Conservation (phyloP, 225 moss, liverwort and hornwort species). For the Sphagnum contortum region DNA sequence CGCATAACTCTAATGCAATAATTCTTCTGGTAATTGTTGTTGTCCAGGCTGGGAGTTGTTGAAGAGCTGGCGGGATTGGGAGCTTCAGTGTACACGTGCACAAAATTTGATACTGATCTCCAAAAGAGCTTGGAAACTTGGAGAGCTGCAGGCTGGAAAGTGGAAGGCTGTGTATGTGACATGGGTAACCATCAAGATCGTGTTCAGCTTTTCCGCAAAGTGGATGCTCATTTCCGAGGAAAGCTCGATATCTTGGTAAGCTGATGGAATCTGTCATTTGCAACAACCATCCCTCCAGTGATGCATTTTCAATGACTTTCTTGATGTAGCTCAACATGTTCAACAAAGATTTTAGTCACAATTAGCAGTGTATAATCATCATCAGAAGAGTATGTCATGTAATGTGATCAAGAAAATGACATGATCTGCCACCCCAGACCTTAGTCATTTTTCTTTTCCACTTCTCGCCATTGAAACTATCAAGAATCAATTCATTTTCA, state of each 20-base stretch:
- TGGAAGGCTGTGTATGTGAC: slow-evolving; percentile 20
- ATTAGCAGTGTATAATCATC: too few relatives aligned
- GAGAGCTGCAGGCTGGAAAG: slow-evolving; percentile 18
- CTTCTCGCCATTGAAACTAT: too few relatives aligned
- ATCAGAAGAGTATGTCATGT: too few relatives aligned
- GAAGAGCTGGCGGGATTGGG: slow-evolving; percentile 27
- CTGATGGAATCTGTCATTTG: too few relatives aligned
- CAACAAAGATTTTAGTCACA: too few relatives aligned
- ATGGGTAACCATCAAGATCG: slow-evolving; percentile 11
- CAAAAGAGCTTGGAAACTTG: slow-evolving; percentile 13
- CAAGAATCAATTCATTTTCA: too few relatives aligned
- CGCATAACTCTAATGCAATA: not conserved
- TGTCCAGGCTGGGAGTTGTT: slow-evolving; percentile 18
- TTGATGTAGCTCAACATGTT: too few relatives aligned
- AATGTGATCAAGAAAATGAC: too few relatives aligned
- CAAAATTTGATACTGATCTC: slow-evolving; percentile 11
- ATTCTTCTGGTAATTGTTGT: not conserved
- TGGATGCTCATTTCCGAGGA: slow-evolving; percentile 9
- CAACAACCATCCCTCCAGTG: not conserved
- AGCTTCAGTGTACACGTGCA: slow-evolving; percentile 21
- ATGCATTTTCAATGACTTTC: not conserved
- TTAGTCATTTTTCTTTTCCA: too few relatives aligned
- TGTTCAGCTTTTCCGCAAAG: slow-evolving; percentile 12
- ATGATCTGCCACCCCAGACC: too few relatives aligned
- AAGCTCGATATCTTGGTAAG: slow-evolving; percentile 24